Evolutionary conservation across 2,329 filamentous ascomycete genomes (phyloP), one percentile per base, ranked within the genome.

Genomic region (Didymella exigua): DNA sequence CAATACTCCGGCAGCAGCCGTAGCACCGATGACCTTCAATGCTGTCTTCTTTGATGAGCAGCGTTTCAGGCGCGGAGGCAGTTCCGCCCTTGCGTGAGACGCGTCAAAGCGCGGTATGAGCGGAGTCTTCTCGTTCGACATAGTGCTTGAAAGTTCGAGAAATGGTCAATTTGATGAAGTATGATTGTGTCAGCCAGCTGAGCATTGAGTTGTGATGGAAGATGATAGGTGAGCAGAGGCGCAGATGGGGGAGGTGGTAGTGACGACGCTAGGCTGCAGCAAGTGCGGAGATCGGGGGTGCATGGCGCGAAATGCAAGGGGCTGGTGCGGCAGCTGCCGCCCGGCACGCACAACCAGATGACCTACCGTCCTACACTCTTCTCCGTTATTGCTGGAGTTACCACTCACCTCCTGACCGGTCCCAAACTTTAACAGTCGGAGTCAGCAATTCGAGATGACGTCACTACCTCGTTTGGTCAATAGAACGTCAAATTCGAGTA

Each of bases 101-200:
- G 41, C 40, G 26, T 49, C 40, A 26, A 52, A 56, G 18, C 56
- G 59, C 18, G 60, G 58, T 41, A 68, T 49, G 19, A 66, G 63
- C 21, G 58, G 64, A 26, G 56, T 36, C 38, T 69, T 69, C 49
- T 69, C 66, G 21, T 26, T 37, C 18, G 63, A 56, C 66, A 68
- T 69, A 34, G 2, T 58, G 31, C 31, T 47, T 42, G 46, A 16
- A 19, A n/a, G 16, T 13, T 10, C 38, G 16, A 9, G 7, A 1
- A 30, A 26, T 5, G n/a, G 7, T 27, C 29, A 24, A 49, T 14
- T 37, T 27, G 30, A 40, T 45, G 36, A 21, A 34, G 8, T 11
- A 30, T 27, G 26, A 31, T 8, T 51, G 61, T 64, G 59, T 55
- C 63, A 68, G 65, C 63, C 65, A 62, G 62, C 62, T 66, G 65